phyloP scores from a whole-genome alignment of 495 filamentous ascomycete genomes.

The Talaromyces adpressus region DNA sequence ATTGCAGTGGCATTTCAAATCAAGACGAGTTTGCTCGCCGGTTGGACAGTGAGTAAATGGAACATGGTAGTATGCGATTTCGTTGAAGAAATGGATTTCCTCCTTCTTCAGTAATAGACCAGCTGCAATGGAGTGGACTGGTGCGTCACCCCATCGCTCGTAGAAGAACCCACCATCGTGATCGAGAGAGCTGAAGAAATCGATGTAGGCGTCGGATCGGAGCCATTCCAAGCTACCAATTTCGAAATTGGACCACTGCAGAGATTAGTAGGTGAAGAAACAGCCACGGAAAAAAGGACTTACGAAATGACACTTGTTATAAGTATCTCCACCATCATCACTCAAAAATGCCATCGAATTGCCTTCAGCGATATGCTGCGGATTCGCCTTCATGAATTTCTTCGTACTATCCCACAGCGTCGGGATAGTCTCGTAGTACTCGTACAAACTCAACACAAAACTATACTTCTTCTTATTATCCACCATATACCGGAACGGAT shows the following conservation, averaged over 20 bases:
- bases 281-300: conserved; percentile 21
- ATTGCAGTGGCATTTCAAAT: conserved; percentile 88
- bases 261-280: conserved; percentile 1
- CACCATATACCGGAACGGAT: conserved; percentile 81
- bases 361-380: conserved; percentile 73
- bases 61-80: conserved; percentile 98
- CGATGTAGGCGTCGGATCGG: conserved; percentile 67
- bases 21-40: conserved; percentile 67
- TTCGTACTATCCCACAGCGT: conserved; percentile 91
- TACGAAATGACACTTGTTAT: conserved; percentile 97
- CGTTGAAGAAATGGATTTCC: conserved; percentile 96
- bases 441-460: conserved; percentile 83
- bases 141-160: conserved; percentile 97
- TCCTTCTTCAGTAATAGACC: conserved; percentile 79
- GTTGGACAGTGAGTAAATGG: conserved; percentile 97
- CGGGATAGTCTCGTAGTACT: conserved; percentile 93
- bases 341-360: conserved; percentile 91
- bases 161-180: conserved; percentile 97
- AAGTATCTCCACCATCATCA: conserved; percentile 80
- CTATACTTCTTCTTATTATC: conserved; percentile 88
- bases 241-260: conserved; percentile 88
- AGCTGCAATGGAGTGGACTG: conserved; percentile 94
- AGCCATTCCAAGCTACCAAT: conserved; percentile 81
- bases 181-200: conserved; percentile 76
- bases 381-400: conserved; percentile 82